These are phyloP conservation scores for Grosmannia clavigera DNA, from an alignment of 2,329 filamentous ascomycete genomes.

Conservation along the genomic window DNA sequence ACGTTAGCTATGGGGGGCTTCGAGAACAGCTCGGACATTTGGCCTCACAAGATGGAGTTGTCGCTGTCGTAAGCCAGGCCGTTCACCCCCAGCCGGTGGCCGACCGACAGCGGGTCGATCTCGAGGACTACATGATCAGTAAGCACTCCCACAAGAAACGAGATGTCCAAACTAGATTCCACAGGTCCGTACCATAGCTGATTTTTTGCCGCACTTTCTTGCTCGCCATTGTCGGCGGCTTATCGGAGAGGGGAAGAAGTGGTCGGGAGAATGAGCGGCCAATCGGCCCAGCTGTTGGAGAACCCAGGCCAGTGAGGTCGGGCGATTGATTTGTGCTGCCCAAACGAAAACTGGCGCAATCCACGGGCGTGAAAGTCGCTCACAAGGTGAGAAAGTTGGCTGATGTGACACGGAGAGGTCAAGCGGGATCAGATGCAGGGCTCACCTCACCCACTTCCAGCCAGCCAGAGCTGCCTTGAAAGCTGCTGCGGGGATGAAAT, in stretches of 20 bases:
- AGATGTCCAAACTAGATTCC: not conserved
- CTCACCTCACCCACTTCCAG: not conserved
- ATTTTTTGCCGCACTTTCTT: slow-evolving; percentile 54
- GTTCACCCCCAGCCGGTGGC: slow-evolving; percentile 89
- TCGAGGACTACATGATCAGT: slow-evolving; percentile 37
- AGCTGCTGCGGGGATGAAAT: not conserved
- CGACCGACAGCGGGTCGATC: slow-evolving; percentile 47
- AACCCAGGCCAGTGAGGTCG: not conserved
- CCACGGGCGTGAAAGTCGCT: not conserved
- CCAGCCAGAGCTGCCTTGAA: not conserved
- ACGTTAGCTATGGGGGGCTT: not conserved
- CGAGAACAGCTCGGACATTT: not conserved
- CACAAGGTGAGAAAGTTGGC: not conserved
- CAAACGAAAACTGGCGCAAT: not conserved
- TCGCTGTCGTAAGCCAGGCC: slow-evolving; percentile 76
- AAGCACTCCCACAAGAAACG: not conserved
- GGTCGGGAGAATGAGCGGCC: not conserved
- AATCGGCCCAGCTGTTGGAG: not conserved
- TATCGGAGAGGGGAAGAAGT: not conserved
- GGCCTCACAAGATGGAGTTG: slow-evolving; percentile 71
- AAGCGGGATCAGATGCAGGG: not conserved
- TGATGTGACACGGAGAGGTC: not conserved
- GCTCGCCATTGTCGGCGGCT: slow-evolving; percentile 34
- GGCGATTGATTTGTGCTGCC: not conserved
- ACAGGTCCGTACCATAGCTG: slow-evolving; percentile 41